A percentile compares a stretch with the other conserved stretches of the same genome.
phyloP scores from a whole-genome alignment of 169 alveolate genomes.

The Cryptosporidium xiaoi region DNA sequence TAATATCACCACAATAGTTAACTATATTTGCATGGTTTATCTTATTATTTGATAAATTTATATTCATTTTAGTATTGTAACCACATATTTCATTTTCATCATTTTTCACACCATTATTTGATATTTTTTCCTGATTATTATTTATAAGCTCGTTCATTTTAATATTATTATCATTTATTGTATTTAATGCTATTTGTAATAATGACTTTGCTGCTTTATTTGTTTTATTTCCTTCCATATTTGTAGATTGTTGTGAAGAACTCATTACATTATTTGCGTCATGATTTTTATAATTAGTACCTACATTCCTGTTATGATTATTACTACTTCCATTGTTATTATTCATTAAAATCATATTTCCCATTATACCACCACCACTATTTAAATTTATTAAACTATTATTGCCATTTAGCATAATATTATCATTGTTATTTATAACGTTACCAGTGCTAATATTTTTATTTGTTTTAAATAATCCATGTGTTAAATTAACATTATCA shows the following conservation, averaged over 20 bases:
- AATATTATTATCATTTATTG: conserved; percentile 57
- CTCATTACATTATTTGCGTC: background rate
- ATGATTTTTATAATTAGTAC: too few relatives aligned
- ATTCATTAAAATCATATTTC: conserved; percentile 24
- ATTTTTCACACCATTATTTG: background rate
- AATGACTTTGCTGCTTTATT: conserved; percentile 43
- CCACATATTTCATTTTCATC: background rate
- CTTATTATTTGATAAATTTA: background rate
- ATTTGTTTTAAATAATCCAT: conserved; percentile 23
- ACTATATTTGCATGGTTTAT: background rate
- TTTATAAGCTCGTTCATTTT: conserved; percentile 20
- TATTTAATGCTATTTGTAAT: conserved; percentile 52
- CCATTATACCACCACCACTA: conserved; percentile 11
- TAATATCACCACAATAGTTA: too few relatives aligned
- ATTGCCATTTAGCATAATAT: background rate
- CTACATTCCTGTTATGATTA: too few relatives aligned
- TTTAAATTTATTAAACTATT: conserved; percentile 4
- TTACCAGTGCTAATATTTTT: background rate
- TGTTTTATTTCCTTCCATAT: conserved; percentile 12
- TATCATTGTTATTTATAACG: background rate
- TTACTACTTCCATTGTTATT: background rate
- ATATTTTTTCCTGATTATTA: background rate
- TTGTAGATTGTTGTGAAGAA: background rate
- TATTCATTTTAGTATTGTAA: background rate
- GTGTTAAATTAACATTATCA: conserved; percentile 6